Evolutionary conservation across 805 yeast genomes (phyloP), one percentile per base, ranked within the genome.

Genomic region (Kuraishia capsulata): DNA sequence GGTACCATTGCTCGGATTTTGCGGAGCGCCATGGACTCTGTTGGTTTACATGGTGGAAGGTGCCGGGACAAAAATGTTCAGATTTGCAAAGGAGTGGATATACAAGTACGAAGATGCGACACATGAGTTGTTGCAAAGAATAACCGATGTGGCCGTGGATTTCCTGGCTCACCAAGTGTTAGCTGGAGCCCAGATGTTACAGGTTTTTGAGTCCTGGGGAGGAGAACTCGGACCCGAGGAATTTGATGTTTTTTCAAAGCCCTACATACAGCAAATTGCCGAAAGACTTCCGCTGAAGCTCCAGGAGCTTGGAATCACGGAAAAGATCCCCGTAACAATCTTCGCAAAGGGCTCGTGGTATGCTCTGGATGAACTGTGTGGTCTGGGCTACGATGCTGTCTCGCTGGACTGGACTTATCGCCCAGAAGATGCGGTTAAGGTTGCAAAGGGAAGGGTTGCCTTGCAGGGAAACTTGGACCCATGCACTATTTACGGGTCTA

Each of bases 261-360:
- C 97, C 3, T 92, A 86, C 56, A 66, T 92, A 51, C 73, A 70
- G 46, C 85, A 85, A 54, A 89, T 90, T 41, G 73, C 85, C 20
- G 62, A 66, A 16, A 72, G 71, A 47, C 71, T 90, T 34, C 94
- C 90, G 17, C 42, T 52, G 9, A 76, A 92, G 52, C 69, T 92
- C 51, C 51, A 59, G 38, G 90, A 85, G 59, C 63, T 85, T 37
- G 95, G 90, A 3, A 57, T 83, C 42, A 57, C 52, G 8, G 94
- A 86, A 44, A 59, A 64, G 38, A 78, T 92, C 18, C 98, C 98
- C 24, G 63, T 92, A 52, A 84, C 95, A 1, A 78, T 89, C 6
- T 92, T 92, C 53, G 88, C 97, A 21, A 92, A 89, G 64, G 96
- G 96, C 32, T 92, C 98, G 0, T 90, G 97, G 97, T 90, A 87